Base-by-base conservation (phyloP, 108 stramenopile species). In the Skeletonema potamos region DNA sequence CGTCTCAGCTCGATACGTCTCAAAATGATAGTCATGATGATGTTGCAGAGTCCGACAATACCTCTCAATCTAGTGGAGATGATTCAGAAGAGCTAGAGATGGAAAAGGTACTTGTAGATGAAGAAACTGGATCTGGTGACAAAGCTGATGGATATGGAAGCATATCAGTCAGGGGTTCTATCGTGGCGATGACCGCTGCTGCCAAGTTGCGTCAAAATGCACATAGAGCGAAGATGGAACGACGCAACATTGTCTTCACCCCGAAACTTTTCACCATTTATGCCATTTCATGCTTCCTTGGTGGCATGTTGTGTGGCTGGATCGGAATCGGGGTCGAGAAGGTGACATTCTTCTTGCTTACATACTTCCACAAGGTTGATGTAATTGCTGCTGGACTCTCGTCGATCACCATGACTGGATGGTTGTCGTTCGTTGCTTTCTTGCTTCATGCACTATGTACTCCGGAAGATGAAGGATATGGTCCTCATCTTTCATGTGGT, bases 261-360 rank as follows among this genome's bases (percentile, higher is more conserved):
- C 48, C 54, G 3, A 64, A 64, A 64, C 54, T 26, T 4, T 64
- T 13, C 63, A n/a, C 6, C 22, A 64, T 64, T 8, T 64, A 64
- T 6, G 63, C 54, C 2, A 7, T 48, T 26, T 27, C 24, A 13
- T 64, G 63, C 54, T 64, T 55, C 63, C 54, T 64, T 64, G 63
- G 63, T 15, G 63, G 63, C 4, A 64, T 64, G 54, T 20, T 64
- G 1, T 55, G 54, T 12, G 63, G 54, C 3, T 64, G 63, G 63
- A 64, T 64, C 22, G 63, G 63, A n/a, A 64, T 64, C 44, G 63
- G 63, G 9, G 63, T 64, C 3, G 63, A 64, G 51, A 64, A 64
- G 54, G 48, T 64, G 0, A 64, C 63, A 20, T 64, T 64, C 54
- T 54, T 64, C 20, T 54, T 64, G 24, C 63, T 64, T 27, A 64